Base-by-base conservation (phyloP, 176 grass and related monocot species). In the Zea luxurians region DNA sequence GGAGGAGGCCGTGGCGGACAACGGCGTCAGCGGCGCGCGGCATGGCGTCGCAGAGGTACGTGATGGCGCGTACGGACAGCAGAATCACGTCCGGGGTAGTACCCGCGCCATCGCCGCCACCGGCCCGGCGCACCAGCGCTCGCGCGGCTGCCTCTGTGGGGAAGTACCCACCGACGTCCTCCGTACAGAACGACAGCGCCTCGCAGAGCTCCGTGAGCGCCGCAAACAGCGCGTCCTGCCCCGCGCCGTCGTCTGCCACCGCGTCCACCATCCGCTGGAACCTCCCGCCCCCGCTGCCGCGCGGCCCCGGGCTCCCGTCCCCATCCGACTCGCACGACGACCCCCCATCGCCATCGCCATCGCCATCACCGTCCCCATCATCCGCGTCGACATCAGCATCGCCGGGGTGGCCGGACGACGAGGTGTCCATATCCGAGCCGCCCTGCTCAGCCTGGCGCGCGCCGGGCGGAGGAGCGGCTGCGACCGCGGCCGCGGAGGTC, bases 31-130 rank as follows among this genome's bases (percentile, higher is more conserved):
- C 70, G 13, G 89, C 83, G 66, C 92, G 87, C 9, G 96, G 96
- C 88, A 98, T 95, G 66, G 87, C 80, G 50, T 98, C 96, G 37
- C 96, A 98, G 70, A 98, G 83, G 86, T 98, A 98, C 10, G 92
- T 95, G 61, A 98, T 82, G 21, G 96, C 92, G 74, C 96, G 89
- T 59, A 98, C 73, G 2, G 96, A 86, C 68, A 98, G 78, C 36
- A 98, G 87, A 86, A 90, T 79, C 74, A 83, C 92, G 44, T 95
- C 90, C 34, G 90, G 90, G 46, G 57, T 83, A 16, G 52, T 83
- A 21, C 70, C 67, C 48, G 18, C n/a, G 34, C 74, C 66, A 2
- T 48, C 80, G 37, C 16, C 82, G 42, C 66, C 75, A 37, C 75
- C 70, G 37, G 75, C 84, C 20, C 92, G 73, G 53, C 83, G 83